Conservation (phyloP, 1,284 basidiomycete species). For the Laetiporus sulphureus region DNA sequence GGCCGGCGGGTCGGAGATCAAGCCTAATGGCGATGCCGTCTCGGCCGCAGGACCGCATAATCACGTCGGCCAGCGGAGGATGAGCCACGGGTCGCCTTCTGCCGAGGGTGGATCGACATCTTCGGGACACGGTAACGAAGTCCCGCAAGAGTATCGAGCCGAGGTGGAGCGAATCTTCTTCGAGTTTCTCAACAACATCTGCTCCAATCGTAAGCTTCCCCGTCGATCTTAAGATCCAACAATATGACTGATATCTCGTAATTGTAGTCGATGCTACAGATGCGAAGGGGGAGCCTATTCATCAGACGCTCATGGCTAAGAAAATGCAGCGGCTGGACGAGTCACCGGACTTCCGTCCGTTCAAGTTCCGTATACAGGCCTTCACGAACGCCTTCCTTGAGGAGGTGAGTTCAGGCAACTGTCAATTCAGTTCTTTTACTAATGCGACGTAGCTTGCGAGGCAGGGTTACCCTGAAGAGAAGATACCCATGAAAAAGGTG, state of each 20-base stretch:
- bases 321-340: conserved; percentile 97
- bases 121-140: conserved; percentile 48
- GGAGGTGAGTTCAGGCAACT: conserved; percentile 49
- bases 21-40: conserved; percentile 3
- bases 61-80: conserved; percentile 20
- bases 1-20: conserved; percentile 8
- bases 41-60: conserved; percentile 15
- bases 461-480: conserved; percentile 79
- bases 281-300: conserved; percentile 92
- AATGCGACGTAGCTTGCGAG: conserved; percentile 51
- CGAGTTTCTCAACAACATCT: conserved; percentile 82
- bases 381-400: conserved; percentile 97
- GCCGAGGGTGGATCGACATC: conserved; percentile 18
- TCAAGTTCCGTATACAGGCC: conserved; percentile 98
- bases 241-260: conserved; percentile 2
- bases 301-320: conserved; percentile 98
- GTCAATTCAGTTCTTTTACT: conserved; percentile 4
- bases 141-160: conserved; percentile 73
- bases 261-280: conserved; percentile 84
- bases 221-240: conserved; percentile 3
- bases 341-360: conserved; percentile 93
- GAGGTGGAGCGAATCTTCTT: conserved; percentile 91
- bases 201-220: conserved; percentile 83
- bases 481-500: conserved; percentile 86
- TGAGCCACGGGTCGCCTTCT: conserved; percentile 25